Conservation (phyloP, 306 rosid genomes). For the Vigna radiata region DNA sequence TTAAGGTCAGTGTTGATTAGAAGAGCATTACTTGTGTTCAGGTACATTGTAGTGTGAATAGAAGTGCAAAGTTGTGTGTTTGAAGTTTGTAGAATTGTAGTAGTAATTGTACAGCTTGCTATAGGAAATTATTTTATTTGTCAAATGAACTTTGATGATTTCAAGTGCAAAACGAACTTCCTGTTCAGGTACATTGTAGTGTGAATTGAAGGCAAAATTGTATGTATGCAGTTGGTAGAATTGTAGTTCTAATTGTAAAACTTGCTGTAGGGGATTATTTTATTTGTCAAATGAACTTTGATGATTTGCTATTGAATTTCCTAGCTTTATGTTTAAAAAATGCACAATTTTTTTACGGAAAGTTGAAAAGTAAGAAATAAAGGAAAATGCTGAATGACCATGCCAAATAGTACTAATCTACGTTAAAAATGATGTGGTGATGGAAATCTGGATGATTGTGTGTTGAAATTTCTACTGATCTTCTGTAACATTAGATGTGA, state of each 20-base stretch:
- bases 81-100: neutral
- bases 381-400: constrained; percentile 37
- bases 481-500: neutral
- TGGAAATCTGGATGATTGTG: neutral
- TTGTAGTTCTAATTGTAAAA: no score
- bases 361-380: neutral
- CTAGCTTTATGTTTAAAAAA: constrained; percentile 28
- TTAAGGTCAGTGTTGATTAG: constrained; percentile 83
- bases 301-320: constrained; percentile 44
- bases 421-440: neutral
- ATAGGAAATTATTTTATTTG: constrained; percentile 28
- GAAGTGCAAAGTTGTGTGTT: constrained; percentile 46
- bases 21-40: constrained; percentile 45
- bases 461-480: constrained; percentile 21
- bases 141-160: constrained; percentile 44
- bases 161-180: neutral
- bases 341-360: constrained; percentile 7
- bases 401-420: constrained; percentile 18
- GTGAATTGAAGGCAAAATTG: no score
- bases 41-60: constrained; percentile 46
- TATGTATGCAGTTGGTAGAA: no score
- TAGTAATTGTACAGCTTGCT: constrained; percentile 53
- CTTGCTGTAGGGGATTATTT: constrained; percentile 40
- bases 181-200: no score
- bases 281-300: constrained; percentile 38